Percentiles rank a stretch among this genome's conserved stretches.
Conservation (phyloP, 306 rosid genomes). For the Benincasa hispida region DNA sequence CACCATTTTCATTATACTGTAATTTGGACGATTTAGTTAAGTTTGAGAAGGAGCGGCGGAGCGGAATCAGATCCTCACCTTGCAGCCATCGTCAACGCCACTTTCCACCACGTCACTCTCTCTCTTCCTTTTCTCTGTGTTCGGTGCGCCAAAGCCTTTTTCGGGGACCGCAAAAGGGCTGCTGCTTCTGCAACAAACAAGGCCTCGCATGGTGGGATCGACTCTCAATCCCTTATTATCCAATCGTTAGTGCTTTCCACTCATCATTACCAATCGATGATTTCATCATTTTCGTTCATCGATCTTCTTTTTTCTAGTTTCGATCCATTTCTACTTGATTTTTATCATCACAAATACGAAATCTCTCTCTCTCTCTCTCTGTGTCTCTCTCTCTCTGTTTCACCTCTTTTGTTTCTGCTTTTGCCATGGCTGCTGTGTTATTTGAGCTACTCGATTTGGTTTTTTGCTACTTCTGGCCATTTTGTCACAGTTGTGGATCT, state of each 20-base stretch:
- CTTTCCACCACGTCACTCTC: not conserved
- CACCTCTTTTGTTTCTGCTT: not conserved
- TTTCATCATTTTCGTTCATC: not conserved
- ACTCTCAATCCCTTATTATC: not conserved
- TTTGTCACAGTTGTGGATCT: not conserved
- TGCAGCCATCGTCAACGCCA: slow-evolving; percentile 5
- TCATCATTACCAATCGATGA: not conserved
- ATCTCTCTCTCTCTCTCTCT: too few relatives aligned
- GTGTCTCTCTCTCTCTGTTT: not conserved
- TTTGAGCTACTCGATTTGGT: not conserved
- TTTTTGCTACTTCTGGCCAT: not conserved
- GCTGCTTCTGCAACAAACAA: not conserved
- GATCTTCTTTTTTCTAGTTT: not conserved
- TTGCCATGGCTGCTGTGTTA: not conserved
- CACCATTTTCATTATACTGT: too few relatives aligned
- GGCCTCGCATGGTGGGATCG: slow-evolving; percentile 4
- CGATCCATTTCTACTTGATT: not conserved
- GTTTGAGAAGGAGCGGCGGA: not conserved
- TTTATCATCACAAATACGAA: not conserved
- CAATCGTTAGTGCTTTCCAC: slow-evolving; percentile 2
- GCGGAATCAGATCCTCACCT: not conserved
- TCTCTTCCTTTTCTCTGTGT: not conserved
- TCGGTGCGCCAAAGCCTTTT: not conserved
- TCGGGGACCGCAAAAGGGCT: slow-evolving; percentile 1
- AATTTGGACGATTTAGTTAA: not conserved